phyloP scores from a whole-genome alignment of 345 rosid species.

The Nasturtium officinale region DNA sequence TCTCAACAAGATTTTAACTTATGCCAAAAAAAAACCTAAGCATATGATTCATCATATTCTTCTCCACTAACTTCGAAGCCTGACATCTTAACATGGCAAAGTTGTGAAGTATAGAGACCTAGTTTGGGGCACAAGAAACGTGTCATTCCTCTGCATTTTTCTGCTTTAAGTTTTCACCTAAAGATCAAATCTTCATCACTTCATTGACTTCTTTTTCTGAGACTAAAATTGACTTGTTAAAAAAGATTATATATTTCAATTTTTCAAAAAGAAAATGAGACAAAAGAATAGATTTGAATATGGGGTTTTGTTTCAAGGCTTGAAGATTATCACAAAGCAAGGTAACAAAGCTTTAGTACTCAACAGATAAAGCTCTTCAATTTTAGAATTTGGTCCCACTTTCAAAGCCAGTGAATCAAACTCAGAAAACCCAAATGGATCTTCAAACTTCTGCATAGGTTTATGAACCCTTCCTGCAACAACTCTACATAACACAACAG shows the following conservation, averaged over 20 bases:
- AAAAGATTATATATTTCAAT: not conserved
- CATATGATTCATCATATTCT: not conserved
- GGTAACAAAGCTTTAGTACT: conserved; percentile 70
- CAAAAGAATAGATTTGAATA: not conserved
- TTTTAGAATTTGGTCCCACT: conserved; percentile 40
- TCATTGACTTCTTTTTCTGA: too few relatives aligned
- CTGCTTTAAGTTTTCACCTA: not conserved
- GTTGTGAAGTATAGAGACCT: not conserved
- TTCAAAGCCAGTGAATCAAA: conserved; percentile 74
- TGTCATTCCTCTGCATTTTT: not conserved
- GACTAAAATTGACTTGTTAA: not conserved
- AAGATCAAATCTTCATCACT: not conserved
- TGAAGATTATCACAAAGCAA: conserved; percentile 70
- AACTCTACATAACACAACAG: conserved; percentile 67
- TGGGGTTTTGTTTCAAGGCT: conserved; percentile 31
- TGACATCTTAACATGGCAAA: not conserved
- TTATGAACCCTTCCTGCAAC: conserved; percentile 69
- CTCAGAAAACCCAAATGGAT: conserved; percentile 44
- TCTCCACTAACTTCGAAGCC: not conserved
- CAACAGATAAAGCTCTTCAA: conserved; percentile 61
- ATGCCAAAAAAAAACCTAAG: too few relatives aligned
- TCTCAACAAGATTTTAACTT: not conserved
- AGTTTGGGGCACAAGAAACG: too few relatives aligned
- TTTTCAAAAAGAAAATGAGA: not conserved
- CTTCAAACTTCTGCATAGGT: conserved; percentile 50